phyloP scores from a whole-genome alignment of 1,284 basidiomycete genomes.

The Moesziomyces globuligerus region DNA sequence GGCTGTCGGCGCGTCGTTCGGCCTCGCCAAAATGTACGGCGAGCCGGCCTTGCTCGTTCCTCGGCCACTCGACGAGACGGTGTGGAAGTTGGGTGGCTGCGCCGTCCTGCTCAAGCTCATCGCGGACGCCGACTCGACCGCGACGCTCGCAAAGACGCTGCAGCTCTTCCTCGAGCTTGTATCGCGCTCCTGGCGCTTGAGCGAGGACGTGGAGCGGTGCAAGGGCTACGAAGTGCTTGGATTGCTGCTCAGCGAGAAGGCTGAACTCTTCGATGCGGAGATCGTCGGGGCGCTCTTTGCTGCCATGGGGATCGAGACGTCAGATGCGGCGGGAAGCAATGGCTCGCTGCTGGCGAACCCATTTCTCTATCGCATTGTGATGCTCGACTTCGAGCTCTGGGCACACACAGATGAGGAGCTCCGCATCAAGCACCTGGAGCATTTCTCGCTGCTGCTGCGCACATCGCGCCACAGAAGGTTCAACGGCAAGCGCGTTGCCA shows the following conservation, averaged over 20 bases:
- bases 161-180: slow-evolving; percentile 80
- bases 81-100: slow-evolving; percentile 86
- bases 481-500: slow-evolving; percentile 57
- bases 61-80: slow-evolving; percentile 77
- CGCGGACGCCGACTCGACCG: slow-evolving; percentile 70
- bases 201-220: slow-evolving; percentile 58
- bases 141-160: slow-evolving; percentile 78
- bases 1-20: slow-evolving; percentile 40
- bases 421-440: slow-evolving; percentile 79
- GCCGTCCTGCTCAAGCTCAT: slow-evolving; percentile 80
- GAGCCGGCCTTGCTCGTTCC: slow-evolving; percentile 72
- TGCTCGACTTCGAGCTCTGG: slow-evolving; percentile 92
- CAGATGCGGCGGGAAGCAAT: slow-evolving; percentile 69
- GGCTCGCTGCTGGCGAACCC: slow-evolving; percentile 77
- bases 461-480: slow-evolving; percentile 72
- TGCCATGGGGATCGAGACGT: slow-evolving; percentile 79
- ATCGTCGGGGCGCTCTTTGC: slow-evolving; percentile 82
- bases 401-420: slow-evolving; percentile 76
- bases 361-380: slow-evolving; percentile 82
- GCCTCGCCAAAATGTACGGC: slow-evolving; percentile 52
- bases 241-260: slow-evolving; percentile 78
- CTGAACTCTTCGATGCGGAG: slow-evolving; percentile 78
- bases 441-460: slow-evolving; percentile 79
- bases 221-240: slow-evolving; percentile 80
- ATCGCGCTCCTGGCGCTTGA: slow-evolving; percentile 80